phyloP scores from a whole-genome alignment of 2,329 filamentous ascomycete species.

The Paracorniculantispora psalliotae region DNA sequence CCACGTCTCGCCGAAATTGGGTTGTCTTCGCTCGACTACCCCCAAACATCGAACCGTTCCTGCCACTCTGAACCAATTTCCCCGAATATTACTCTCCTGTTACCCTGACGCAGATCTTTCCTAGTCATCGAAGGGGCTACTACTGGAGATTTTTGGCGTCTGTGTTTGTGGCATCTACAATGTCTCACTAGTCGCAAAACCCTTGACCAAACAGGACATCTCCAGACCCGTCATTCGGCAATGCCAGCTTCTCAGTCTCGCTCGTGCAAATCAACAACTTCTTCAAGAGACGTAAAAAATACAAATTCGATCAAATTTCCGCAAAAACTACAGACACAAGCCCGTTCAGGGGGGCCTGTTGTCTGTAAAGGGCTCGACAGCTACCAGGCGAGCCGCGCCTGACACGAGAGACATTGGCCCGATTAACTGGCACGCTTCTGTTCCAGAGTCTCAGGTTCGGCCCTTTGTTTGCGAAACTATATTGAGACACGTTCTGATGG shows the following conservation, averaged over 20 bases:
- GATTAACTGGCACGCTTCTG: slow-evolving; percentile 9
- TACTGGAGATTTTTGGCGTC: not conserved
- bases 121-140: not conserved
- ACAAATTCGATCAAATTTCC: not conserved
- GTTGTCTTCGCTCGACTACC: not conserved
- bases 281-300: not conserved
- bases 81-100: not conserved
- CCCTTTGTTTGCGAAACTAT: slow-evolving; percentile 11
- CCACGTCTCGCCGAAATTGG: not conserved
- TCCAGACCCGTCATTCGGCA: not conserved
- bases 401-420: slow-evolving; percentile 11
- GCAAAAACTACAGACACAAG: not conserved
- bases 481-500: not conserved
- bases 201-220: not conserved
- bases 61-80: not conserved
- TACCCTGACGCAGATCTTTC: not conserved
- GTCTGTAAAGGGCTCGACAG: not conserved
- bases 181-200: slow-evolving; percentile 1
- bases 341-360: not conserved
- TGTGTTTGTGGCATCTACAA: not conserved
- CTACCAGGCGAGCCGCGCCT: not conserved
- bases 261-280: not conserved
- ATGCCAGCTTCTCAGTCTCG: not conserved
- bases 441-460: slow-evolving; percentile 5
- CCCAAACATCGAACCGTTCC: not conserved